Evolutionary conservation across 108 stramenopile species (phyloP), one percentile per base, ranked within the genome.

Genomic region (Cyclotella distinguenda): DNA sequence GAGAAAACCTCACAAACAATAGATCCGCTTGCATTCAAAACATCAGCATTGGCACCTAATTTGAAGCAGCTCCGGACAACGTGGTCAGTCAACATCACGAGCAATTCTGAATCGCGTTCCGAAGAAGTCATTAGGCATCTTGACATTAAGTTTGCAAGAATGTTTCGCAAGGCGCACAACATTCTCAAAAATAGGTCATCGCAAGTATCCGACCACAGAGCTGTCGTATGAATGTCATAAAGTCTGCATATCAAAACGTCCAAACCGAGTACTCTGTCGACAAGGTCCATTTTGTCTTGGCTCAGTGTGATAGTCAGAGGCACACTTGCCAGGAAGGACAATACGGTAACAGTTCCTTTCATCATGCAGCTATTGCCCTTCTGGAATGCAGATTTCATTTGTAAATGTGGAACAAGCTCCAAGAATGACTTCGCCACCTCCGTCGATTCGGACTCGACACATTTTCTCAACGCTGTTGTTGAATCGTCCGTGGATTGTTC

Each of bases 271-370:
- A 66, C 23, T 11, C 19, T 33, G 16, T 59, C 62, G 40, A 76
- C 12, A 28, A 76, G 42, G 1, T 43, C 32, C 21, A 62, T 23
- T 19, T 68, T 68, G 33, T 63, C 55, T 53, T 38, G 35, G 60
- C 61, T 45, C 6, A 51, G 23, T 23, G 30, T 1, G 22, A 68
- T 30, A 6, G 53, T 56, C 30, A 68, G 12, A 33, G 74, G 74
- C 5, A 48, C 67, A 76, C 74, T 76, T 21, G 74, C 59, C 18
- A 76, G 28, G 53, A 68, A 76, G 2, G 67, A 42, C 38, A 76
- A 19, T 13, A 36, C 19, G n/a, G 46, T 76, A 30, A 61, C 55
- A 26, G 28, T 48, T 12, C 6, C 32, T 25, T 51, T 49, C 27
- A 62, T 2, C 31, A 30, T 18, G 25, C 13, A 9, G 9, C 39